Conservation (phyloP, 768 basidiomycete species). For the Daedaleopsis nitida region DNA sequence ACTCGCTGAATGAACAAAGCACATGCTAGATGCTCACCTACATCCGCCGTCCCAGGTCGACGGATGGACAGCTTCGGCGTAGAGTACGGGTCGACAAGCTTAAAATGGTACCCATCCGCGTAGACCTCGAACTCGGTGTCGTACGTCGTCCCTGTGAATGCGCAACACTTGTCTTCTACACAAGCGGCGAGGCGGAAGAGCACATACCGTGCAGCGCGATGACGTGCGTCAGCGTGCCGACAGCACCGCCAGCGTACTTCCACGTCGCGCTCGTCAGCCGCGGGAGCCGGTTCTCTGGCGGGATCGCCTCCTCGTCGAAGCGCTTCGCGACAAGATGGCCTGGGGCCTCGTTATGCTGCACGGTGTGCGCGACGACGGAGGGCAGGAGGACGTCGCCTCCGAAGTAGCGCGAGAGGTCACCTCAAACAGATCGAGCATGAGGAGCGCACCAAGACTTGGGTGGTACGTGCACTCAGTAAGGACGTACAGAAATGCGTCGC, state of each 20-base stretch:
- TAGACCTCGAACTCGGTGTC: slow-evolving; percentile 48
- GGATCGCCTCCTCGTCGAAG: slow-evolving; percentile 46
- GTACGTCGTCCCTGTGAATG: slow-evolving; percentile 35
- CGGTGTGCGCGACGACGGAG: slow-evolving; percentile 39
- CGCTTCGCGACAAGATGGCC: slow-evolving; percentile 44
- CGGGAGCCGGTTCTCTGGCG: slow-evolving; percentile 47
- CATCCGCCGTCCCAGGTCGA: slow-evolving; percentile 25
- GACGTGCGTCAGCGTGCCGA: slow-evolving; percentile 50
- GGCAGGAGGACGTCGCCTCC: slow-evolving; percentile 44
- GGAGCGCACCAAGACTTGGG: not conserved
- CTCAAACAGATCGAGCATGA: not conserved
- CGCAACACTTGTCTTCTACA: not conserved
- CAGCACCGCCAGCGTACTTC: slow-evolving; percentile 41
- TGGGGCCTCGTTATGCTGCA: slow-evolving; percentile 45
- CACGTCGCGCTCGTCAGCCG: slow-evolving; percentile 51
- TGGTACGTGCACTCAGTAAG: not conserved
- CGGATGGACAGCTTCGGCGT: slow-evolving; percentile 48
- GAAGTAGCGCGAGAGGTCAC: slow-evolving; percentile 49
- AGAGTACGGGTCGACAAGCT: slow-evolving; percentile 47
- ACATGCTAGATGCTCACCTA: slow-evolving; percentile 14
- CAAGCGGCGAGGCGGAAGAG: not conserved
- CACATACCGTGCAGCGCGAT: slow-evolving; percentile 47
- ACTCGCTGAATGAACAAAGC: no score
- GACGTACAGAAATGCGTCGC: slow-evolving; percentile 45
- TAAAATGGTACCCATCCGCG: slow-evolving; percentile 46